These are phyloP conservation scores for Carex arenaria DNA, from an alignment of 202 grass and related monocot species.

Conservation along the genomic window DNA sequence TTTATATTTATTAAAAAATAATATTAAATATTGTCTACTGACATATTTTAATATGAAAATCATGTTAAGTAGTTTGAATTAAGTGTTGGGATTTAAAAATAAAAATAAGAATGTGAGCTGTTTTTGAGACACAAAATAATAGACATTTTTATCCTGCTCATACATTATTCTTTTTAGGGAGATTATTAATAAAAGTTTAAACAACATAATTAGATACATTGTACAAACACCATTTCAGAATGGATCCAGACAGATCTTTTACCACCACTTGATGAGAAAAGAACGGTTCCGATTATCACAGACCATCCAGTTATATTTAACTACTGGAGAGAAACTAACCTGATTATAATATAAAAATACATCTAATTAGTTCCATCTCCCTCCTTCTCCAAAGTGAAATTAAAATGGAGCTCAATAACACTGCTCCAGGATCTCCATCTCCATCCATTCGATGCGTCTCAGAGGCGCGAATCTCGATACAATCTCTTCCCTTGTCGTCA, in stretches of 20 bases:
- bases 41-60: too few species aligned
- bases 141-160: too few species aligned
- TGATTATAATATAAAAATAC: too few species aligned
- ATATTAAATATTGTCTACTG: too few species aligned
- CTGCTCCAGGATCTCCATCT: not conserved
- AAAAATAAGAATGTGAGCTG: too few species aligned
- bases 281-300: not conserved
- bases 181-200: not conserved
- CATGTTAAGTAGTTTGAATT: too few species aligned
- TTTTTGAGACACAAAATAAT: too few species aligned
- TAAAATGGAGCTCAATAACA: not conserved
- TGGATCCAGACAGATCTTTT: not conserved
- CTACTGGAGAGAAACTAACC: not conserved
- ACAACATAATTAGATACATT: not conserved
- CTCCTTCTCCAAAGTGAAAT: not conserved
- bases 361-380: not conserved
- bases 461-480: conserved; percentile 12
- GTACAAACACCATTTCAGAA: not conserved
- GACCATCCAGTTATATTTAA: not conserved
- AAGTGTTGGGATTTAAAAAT: too few species aligned
- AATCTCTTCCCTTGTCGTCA: not conserved
- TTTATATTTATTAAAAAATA: too few species aligned
- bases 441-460: not conserved
- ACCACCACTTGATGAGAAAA: not conserved
- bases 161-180: not conserved